These are phyloP conservation scores for Kalmusia sp. DNA, from an alignment of 2,329 filamentous ascomycete species.

Conservation along the genomic window DNA sequence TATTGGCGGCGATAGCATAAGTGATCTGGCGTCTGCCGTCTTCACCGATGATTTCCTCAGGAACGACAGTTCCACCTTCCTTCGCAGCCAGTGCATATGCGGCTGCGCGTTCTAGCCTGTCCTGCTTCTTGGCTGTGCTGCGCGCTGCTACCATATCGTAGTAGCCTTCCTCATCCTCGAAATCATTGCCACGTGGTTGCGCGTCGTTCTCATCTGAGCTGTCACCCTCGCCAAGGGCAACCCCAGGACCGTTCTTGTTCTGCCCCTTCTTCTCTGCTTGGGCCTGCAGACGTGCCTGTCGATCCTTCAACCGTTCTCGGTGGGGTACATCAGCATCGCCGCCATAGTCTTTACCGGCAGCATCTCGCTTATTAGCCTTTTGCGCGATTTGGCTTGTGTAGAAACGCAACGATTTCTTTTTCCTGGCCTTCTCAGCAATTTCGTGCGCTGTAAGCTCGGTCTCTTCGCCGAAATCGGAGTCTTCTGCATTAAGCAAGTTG, in stretches of 20 bases:
- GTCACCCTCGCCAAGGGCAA: constrained; percentile 71
- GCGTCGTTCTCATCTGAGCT: constrained; percentile 70
- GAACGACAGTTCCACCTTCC: constrained; percentile 67
- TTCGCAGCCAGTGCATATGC: constrained; percentile 62
- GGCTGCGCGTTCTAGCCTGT: constrained; percentile 72
- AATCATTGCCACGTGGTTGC: constrained; percentile 56
- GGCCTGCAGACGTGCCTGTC: constrained; percentile 84
- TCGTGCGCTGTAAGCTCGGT: constrained; percentile 77
- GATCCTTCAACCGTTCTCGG: constrained; percentile 84
- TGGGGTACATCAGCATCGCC: constrained; percentile 86
- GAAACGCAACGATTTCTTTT: constrained; percentile 93
- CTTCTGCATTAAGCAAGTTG: constrained; percentile 59
- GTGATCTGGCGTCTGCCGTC: constrained; percentile 80
- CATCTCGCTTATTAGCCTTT: constrained; percentile 85
- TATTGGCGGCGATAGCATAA: constrained; percentile 89
- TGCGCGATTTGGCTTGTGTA: constrained; percentile 98
- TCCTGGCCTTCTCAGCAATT: constrained; percentile 83
- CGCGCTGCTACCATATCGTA: constrained; percentile 84
- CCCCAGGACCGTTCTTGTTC: constrained; percentile 62
- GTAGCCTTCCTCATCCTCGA: constrained; percentile 72
- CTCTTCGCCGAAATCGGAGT: constrained; percentile 95
- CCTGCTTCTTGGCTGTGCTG: constrained; percentile 71
- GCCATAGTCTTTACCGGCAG: constrained; percentile 74
- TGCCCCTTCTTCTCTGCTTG: constrained; percentile 85
- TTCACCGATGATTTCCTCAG: constrained; percentile 73